phyloP scores from a whole-genome alignment of 306 rosid species.

The Quercus gilva region DNA sequence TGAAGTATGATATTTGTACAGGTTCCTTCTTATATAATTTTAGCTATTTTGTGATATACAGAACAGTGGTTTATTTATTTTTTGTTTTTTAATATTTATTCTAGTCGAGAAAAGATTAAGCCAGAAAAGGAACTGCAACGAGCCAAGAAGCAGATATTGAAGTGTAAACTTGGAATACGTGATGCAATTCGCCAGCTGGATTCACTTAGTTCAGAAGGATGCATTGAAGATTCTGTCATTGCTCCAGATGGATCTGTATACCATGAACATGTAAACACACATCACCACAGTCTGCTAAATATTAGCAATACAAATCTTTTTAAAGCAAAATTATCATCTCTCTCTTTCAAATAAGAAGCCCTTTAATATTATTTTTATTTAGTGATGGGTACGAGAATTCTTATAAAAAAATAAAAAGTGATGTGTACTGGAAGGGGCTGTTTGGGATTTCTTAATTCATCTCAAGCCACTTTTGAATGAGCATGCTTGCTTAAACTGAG shows the following conservation, averaged over 20 bases:
- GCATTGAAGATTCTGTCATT: conserved; percentile 72
- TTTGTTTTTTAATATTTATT: conserved; percentile 11
- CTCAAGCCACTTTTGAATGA: background rate
- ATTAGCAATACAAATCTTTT: background rate
- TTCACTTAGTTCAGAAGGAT: conserved; percentile 68
- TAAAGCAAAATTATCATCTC: background rate
- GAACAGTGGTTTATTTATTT: conserved; percentile 11
- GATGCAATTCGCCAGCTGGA: conserved; percentile 74
- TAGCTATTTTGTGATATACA: conserved; percentile 9
- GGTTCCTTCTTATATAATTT: background rate
- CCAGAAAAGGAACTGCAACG: conserved; percentile 85
- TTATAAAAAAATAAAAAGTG: no score
- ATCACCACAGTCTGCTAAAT: background rate
- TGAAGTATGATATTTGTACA: background rate
- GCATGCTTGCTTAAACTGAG: background rate
- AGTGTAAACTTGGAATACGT: conserved; percentile 81
- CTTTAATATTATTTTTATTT: background rate
- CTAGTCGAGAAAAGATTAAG: conserved; percentile 88
- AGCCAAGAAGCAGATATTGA: conserved; percentile 77
- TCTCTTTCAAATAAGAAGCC: background rate
- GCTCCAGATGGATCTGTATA: conserved; percentile 73
- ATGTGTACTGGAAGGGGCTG: background rate
- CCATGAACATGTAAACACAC: conserved; percentile 66
- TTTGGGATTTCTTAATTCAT: background rate
- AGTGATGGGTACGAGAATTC: background rate